Percentiles rank a stretch among this genome's conserved stretches.
Conservation (phyloP, 2,329 filamentous ascomycete species). For the Proliferodiscus dingleyae region DNA sequence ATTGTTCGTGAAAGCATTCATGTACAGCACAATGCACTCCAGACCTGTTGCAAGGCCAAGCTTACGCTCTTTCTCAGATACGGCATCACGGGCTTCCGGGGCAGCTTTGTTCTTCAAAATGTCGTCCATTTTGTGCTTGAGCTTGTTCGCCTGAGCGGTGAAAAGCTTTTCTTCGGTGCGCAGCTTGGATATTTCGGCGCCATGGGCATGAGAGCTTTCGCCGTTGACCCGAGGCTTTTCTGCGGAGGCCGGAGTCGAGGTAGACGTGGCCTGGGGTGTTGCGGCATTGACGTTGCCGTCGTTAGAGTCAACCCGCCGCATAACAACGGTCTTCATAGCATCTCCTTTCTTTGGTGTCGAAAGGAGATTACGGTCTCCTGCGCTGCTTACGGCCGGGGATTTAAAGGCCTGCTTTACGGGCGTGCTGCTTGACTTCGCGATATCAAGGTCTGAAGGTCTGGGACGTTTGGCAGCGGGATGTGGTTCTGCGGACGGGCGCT, state of each 20-base stretch:
- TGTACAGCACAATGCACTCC: slow-evolving; percentile 28
- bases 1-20: slow-evolving; percentile 24
- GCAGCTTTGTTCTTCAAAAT: slow-evolving; percentile 23
- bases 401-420: slow-evolving; percentile 32
- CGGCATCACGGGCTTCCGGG: slow-evolving; percentile 1
- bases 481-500: slow-evolving; percentile 23
- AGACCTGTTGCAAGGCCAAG: slow-evolving; percentile 25
- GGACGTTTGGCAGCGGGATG: slow-evolving; percentile 31
- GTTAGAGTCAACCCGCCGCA: slow-evolving; percentile 36
- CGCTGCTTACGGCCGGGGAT: slow-evolving; percentile 28
- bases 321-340: slow-evolving; percentile 30
- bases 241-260: slow-evolving; percentile 30
- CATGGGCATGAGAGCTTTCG: slow-evolving; percentile 8
- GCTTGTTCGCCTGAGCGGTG: slow-evolving; percentile 15
- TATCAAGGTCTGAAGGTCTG: slow-evolving; percentile 31
- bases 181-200: slow-evolving; percentile 12
- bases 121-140: slow-evolving; percentile 31
- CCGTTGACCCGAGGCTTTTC: slow-evolving; percentile 29
- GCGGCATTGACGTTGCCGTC: slow-evolving; percentile 38
- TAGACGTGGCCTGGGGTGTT: slow-evolving; percentile 32
- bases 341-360: slow-evolving; percentile 40
- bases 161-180: slow-evolving; percentile 14
- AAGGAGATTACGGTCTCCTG: slow-evolving; percentile 27
- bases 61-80: slow-evolving; percentile 21
- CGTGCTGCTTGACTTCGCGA: slow-evolving; percentile 31